These are phyloP conservation scores for Halophytophthora batemanensis DNA, from an alignment of 352 stramenopile genomes.

Conservation along the genomic window DNA sequence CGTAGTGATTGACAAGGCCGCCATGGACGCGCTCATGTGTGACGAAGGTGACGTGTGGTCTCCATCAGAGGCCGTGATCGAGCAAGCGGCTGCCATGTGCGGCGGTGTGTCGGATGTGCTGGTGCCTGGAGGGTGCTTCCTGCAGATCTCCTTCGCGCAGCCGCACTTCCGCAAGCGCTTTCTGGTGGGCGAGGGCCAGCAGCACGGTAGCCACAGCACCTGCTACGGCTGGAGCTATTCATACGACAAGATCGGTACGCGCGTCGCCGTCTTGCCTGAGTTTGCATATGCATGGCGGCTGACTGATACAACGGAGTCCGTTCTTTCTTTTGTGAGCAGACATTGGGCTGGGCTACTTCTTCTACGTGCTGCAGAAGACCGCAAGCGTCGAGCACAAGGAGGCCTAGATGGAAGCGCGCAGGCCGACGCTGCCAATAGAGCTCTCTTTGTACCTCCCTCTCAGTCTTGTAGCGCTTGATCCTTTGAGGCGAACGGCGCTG, in stretches of 20 bases:
- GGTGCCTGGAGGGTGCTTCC: constrained; percentile 37
- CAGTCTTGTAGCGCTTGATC: neutral
- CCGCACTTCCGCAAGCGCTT: constrained; percentile 79
- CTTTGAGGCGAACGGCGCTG: neutral
- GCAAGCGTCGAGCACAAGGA: too few species aligned
- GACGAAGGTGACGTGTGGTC: constrained; percentile 77
- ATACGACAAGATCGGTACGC: constrained; percentile 52
- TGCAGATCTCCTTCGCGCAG: constrained; percentile 82
- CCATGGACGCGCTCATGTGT: constrained; percentile 81
- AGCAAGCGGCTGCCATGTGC: constrained; percentile 53
- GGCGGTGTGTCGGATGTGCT: constrained; percentile 43
- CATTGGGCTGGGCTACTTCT: constrained; percentile 58
- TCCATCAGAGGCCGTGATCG: constrained; percentile 45
- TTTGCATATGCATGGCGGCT: neutral
- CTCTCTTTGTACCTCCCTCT: too few species aligned
- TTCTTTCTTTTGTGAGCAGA: constrained; percentile 20
- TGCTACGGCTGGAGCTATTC: constrained; percentile 47
- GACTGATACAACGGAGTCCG: constrained; percentile 11
- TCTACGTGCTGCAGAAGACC: constrained; percentile 52
- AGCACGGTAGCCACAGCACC: constrained; percentile 24
- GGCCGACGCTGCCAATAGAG: too few species aligned
- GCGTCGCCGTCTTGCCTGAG: neutral
- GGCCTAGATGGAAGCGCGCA: too few species aligned
- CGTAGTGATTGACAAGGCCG: constrained; percentile 81
- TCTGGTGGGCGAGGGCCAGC: constrained; percentile 38